A percentile compares a stretch with the other conserved stretches of the same genome.
Conservation (phyloP, 2,329 filamentous ascomycete species). For the Bipolaris cookei region DNA sequence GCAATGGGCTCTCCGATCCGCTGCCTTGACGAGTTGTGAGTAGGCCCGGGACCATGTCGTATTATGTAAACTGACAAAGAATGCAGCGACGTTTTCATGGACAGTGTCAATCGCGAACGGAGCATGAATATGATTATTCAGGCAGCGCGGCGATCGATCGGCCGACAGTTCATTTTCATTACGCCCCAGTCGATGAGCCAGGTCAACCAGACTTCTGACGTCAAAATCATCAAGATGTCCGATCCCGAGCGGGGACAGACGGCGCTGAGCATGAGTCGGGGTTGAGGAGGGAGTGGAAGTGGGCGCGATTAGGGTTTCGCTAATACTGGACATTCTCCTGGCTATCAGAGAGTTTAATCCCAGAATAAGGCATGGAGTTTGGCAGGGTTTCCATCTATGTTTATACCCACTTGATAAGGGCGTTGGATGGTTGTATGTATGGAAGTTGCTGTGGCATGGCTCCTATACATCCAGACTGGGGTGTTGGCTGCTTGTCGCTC, state of each 20-base stretch:
- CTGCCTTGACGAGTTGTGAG: conserved; percentile 89
- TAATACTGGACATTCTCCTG: not conserved
- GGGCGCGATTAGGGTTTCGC: not conserved
- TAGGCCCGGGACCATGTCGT: conserved; percentile 13
- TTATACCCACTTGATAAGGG: conserved; percentile 29
- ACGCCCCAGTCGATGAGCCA: conserved; percentile 82
- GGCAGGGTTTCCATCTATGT: conserved; percentile 15
- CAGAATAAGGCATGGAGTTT: not conserved
- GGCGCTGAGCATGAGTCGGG: conserved; percentile 42
- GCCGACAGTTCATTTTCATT: conserved; percentile 93
- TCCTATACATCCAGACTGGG: not conserved
- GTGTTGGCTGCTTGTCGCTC: not conserved
- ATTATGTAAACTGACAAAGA: conserved; percentile 19
- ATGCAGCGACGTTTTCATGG: conserved; percentile 93
- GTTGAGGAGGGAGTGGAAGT: conserved; percentile 2
- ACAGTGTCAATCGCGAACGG: conserved; percentile 90
- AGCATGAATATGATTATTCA: conserved; percentile 93
- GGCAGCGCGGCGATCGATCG: conserved; percentile 83
- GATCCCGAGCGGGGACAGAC: conserved; percentile 61
- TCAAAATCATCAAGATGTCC: conserved; percentile 75
- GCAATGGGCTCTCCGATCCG: conserved; percentile 95
- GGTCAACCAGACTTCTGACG: conserved; percentile 61
- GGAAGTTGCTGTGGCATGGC: not conserved
- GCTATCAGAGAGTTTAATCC: not conserved
- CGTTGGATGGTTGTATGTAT: conserved; percentile 7